These are phyloP conservation scores for Carallia pectinifolia DNA, from an alignment of 345 rosid genomes.

Conservation along the genomic window DNA sequence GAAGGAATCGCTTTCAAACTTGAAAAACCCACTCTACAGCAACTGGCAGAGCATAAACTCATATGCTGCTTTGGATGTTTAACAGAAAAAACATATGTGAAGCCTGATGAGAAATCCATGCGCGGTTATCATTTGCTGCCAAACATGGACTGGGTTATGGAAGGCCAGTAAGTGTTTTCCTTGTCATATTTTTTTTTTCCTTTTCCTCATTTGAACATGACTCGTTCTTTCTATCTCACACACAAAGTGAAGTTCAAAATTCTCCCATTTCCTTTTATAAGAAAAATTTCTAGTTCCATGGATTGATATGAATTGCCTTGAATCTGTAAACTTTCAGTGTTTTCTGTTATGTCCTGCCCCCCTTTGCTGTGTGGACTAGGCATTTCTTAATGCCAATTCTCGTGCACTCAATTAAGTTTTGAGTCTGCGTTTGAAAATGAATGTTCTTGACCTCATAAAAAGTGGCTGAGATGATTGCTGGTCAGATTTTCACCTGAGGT, in stretches of 20 bases:
- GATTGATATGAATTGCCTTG: no score
- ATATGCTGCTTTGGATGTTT: slow-evolving; percentile 1
- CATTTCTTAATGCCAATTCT: no score
- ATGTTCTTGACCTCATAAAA: neutral
- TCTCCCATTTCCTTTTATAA: no score
- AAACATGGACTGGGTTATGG: slow-evolving; percentile 56
- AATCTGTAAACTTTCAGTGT: no score
- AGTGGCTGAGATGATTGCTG: neutral
- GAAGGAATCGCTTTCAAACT: neutral
- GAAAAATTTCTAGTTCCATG: no score
- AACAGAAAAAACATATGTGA: slow-evolving; percentile 33
- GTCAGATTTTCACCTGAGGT: no score
- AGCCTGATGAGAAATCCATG: slow-evolving; percentile 40
- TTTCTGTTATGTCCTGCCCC: no score
- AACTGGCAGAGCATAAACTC: neutral
- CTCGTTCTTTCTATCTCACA: neutral
- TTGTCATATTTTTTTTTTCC: neutral
- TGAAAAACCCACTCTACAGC: neutral
- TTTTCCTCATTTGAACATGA: neutral
- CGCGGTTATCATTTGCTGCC: slow-evolving; percentile 61
- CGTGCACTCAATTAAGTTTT: neutral
- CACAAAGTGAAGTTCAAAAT: no score
- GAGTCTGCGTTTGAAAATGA: neutral
- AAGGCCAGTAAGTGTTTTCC: slow-evolving; percentile 39
- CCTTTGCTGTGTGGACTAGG: no score